Conservation (phyloP, 345 rosid genomes). For the Gossypium longicalyx region DNA sequence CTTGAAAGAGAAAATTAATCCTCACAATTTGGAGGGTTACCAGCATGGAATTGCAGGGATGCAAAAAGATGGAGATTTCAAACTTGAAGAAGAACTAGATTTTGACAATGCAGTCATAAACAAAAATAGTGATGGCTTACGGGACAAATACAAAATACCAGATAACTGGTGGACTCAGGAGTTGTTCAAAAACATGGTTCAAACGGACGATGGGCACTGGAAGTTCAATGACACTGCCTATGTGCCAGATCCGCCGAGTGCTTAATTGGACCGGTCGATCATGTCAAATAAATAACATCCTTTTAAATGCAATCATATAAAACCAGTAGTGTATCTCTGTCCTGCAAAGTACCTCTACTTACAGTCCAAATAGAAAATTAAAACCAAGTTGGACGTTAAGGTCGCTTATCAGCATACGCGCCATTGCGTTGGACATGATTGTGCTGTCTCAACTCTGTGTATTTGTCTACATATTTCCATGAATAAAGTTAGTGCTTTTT, state of each 20-base stretch:
- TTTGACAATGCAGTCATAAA: conserved; percentile 9
- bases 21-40: conserved; percentile 21
- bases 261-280: not conserved
- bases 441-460: not conserved
- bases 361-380: not conserved
- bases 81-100: conserved; percentile 6
- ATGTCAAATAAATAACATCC: not conserved
- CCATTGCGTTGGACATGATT: not conserved
- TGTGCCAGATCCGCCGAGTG: conserved; percentile 12
- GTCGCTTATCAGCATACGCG: not conserved
- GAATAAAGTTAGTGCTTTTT: not conserved
- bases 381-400: not conserved
- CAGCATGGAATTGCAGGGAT: conserved; percentile 24
- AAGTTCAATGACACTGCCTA: not conserved
- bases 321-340: not conserved
- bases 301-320: not conserved
- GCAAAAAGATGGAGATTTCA: conserved; percentile 7
- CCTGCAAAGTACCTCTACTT: not conserved
- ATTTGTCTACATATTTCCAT: not conserved
- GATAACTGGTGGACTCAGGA: conserved; percentile 11
- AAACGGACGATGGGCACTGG: conserved; percentile 10
- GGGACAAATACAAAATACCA: not conserved
- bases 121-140: conserved; percentile 6
- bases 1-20: not conserved
- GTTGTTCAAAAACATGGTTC: conserved; percentile 17